These are phyloP conservation scores for Macrolepiota albuminosa DNA, from an alignment of 768 basidiomycete species.

Conservation along the genomic window DNA sequence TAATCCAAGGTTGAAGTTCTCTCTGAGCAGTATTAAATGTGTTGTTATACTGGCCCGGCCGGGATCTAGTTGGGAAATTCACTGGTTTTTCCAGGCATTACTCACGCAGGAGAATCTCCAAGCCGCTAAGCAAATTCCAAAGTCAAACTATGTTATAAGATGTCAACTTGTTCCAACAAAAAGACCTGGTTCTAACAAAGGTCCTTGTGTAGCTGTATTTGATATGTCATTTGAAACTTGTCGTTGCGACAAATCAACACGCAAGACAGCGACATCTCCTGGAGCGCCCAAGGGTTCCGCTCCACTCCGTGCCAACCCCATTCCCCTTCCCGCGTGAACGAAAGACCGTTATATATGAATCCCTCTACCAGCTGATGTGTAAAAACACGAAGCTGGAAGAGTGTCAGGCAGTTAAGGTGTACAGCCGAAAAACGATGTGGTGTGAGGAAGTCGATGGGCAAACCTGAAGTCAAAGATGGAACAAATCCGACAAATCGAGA, in stretches of 20 bases:
- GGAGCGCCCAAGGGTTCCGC: constrained; percentile 34
- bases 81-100: background rate
- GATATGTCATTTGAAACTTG: background rate
- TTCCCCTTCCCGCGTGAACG: constrained; percentile 42
- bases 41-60: background rate
- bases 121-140: background rate
- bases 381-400: constrained; percentile 24
- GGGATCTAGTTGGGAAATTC: background rate
- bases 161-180: background rate
- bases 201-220: background rate
- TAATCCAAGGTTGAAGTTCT: constrained; percentile 17
- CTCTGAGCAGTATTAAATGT: constrained; percentile 24
- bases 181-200: background rate
- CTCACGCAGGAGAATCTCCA: no score
- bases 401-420: constrained; percentile 21
- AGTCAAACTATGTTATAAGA: background rate
- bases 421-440: constrained; percentile 39
- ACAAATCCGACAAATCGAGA: constrained; percentile 27
- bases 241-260: background rate
- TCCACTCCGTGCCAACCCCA: constrained; percentile 31
- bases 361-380: constrained; percentile 28
- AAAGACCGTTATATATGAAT: constrained; percentile 26
- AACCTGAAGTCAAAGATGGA: constrained; percentile 52
- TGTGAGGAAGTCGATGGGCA: constrained; percentile 53
- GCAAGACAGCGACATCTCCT: constrained; percentile 34